Conservation (phyloP, 2,329 filamentous ascomycete genomes). For the Talaromyces marneffei region DNA sequence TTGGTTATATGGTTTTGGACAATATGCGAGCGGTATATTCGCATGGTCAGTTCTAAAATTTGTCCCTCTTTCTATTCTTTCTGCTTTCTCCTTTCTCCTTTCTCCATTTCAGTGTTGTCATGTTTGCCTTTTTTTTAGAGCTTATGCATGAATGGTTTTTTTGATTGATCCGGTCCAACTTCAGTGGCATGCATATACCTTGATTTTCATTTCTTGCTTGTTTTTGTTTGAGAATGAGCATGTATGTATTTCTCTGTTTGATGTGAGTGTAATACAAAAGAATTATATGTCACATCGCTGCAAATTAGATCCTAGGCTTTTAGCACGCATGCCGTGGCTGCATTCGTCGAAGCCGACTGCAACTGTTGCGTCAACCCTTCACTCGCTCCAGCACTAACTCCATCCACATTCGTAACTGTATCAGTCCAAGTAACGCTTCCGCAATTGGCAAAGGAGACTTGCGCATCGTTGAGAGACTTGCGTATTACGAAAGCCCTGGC, state of each 20-base stretch:
- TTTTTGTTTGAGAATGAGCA: background rate
- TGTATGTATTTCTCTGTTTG: background rate
- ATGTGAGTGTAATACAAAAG: background rate
- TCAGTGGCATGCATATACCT: background rate
- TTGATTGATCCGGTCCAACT: background rate
- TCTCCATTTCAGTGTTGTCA: background rate
- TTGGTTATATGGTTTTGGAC: background rate
- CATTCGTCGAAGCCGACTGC: background rate
- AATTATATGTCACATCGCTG: background rate
- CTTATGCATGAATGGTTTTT: slow-evolving; percentile 7
- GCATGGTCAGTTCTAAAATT: background rate
- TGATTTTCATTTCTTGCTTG: background rate
- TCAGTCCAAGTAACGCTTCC: too few species aligned
- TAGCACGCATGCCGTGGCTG: background rate
- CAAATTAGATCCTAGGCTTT: background rate
- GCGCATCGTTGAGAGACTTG: too few species aligned
- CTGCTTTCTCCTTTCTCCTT: background rate
- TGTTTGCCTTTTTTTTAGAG: background rate
- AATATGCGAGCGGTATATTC: background rate
- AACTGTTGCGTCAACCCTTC: background rate
- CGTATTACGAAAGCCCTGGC: too few species aligned
- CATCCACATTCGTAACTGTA: too few species aligned
- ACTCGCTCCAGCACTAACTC: too few species aligned
- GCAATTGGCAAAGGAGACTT: too few species aligned
- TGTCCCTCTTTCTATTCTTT: background rate